Conservation (phyloP, 345 rosid species). For the Capsella bursapastoris region DNA sequence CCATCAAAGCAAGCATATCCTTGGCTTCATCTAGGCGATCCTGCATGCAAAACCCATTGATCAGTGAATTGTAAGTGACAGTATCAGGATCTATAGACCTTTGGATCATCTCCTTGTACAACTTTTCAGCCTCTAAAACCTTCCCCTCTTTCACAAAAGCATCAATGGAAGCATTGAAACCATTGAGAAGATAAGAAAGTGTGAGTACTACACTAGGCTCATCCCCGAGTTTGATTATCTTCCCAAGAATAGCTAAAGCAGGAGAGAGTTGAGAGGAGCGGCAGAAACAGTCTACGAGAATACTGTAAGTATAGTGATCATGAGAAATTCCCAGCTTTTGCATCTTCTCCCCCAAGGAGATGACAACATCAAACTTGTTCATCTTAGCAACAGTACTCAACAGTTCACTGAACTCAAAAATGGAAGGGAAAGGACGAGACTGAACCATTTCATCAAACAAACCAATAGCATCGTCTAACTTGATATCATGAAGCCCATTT, state of each 20-base stretch:
- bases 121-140: neutral
- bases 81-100: neutral
- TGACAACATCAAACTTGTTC: slow-evolving; percentile 5
- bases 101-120: neutral
- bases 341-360: neutral
- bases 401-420: neutral
- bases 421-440: neutral
- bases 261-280: neutral
- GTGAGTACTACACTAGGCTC: neutral
- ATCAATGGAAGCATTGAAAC: neutral
- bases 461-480: neutral
- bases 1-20: slow-evolving; percentile 12
- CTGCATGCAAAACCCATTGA: neutral
- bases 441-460: neutral
- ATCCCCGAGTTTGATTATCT: neutral
- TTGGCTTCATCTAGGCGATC: neutral
- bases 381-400: neutral
- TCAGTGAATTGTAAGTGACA: neutral
- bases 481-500: neutral
- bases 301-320: neutral
- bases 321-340: neutral
- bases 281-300: neutral
- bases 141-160: neutral
- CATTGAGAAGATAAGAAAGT: too few species aligned
- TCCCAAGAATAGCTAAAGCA: neutral